Evolutionary conservation across 495 filamentous ascomycete species (phyloP), one percentile per base, ranked within the genome.

Genomic region (Penicillium cataractarum): DNA sequence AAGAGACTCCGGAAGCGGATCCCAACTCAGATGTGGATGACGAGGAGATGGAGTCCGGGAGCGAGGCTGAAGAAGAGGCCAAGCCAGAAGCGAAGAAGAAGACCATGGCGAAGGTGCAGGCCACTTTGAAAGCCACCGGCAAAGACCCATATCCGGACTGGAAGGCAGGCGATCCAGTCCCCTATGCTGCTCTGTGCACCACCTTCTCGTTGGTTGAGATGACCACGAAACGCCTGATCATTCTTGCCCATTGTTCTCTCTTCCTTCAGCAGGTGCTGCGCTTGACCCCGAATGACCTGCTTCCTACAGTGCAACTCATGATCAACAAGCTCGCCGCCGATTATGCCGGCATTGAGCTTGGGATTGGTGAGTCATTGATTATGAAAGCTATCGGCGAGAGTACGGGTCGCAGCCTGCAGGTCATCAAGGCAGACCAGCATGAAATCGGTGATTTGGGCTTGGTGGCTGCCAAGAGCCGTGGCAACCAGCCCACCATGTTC

Each of bases 321-420:
- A 92, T 95, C 77, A 97, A 97, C 75, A 98, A 97, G 69, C 86
- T 99, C 35, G 95, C 95, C 13, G 93, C 95, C 1, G 95, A 99
- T 71, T 99, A 97, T 69, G 89, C 93, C 26, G 95, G 95, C 21
- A 90, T 99, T 59, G 95, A 99, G 75, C 81, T 99, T 19, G 95
- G 95, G 31, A 98, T 99, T 70, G 95, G 95, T 46, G 95, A 99
- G 78, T 97, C 92, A 15, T 73, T 99, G 48, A 96, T 99, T 67
- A 97, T 99, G 93, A 99, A 97, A 69, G 91, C 95, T 17, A 97
- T 99, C 69, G 92, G 93, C 15, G 93, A 99, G 78, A 89, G 87
- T 54, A 98, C 95, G 3, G 95, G 95, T 6, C 89, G 96, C 57
- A 95, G 89, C 70, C 75, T 97, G 42, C 76, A 85, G 9, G 86